Evolutionary conservation across 148 eudicot species (phyloP).

Genomic region (Arbutus unedo): DNA sequence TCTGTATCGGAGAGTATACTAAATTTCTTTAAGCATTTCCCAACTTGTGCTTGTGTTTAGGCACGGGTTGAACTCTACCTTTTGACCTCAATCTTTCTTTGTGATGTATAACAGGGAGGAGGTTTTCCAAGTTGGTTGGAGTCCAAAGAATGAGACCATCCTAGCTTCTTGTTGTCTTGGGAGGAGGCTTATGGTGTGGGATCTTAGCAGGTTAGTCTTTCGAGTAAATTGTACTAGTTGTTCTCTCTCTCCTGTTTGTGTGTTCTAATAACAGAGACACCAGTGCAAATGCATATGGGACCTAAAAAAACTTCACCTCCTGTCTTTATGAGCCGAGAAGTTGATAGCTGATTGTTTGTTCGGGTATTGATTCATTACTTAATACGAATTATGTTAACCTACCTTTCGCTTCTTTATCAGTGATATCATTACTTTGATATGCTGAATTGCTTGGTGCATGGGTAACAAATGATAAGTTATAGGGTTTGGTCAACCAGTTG

Average conservation of each 20-base stretch:
- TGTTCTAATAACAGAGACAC: not conserved
- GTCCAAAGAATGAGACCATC: constrained; percentile 80
- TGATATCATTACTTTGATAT: not conserved
- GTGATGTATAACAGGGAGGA: constrained; percentile 56
- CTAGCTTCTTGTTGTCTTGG: constrained; percentile 95
- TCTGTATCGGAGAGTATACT: not conserved
- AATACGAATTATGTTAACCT: not conserved
- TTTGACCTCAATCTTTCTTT: not conserved
- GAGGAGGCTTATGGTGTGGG: constrained; percentile 94
- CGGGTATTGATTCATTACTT: not conserved
- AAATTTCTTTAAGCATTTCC: not conserved
- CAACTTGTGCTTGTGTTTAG: not conserved
- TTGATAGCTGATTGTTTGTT: not conserved
- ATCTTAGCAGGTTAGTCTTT: constrained; percentile 80
- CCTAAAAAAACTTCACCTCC: not conserved
- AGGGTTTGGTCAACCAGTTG: not conserved
- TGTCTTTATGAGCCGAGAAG: not conserved
- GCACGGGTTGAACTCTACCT: not conserved
- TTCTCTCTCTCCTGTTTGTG: not conserved
- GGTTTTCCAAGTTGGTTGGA: constrained; percentile 96
- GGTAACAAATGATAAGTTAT: not conserved
- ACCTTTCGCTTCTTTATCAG: not conserved
- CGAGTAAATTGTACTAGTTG: too few species aligned
- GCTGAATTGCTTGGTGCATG: not conserved
- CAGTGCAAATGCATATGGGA: not conserved